Evolutionary conservation across 148 eudicot genomes (phyloP), one percentile per base, ranked within the genome.

Genomic region (Mesembryanthemum crystallinum): DNA sequence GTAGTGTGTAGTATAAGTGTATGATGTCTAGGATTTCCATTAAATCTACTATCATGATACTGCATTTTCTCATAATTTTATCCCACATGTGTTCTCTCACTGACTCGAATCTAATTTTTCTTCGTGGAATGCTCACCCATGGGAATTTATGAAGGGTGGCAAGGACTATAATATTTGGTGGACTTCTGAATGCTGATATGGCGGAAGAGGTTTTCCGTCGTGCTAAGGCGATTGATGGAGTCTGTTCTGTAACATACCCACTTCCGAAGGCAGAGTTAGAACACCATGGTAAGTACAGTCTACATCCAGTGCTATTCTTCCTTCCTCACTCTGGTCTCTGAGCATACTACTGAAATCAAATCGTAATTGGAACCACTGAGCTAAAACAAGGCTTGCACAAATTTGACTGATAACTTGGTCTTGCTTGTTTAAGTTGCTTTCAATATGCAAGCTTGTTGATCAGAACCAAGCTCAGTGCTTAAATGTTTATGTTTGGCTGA

Each of bases 111-210:
- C 7, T 72, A 75, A 49, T 21, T 42, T n/a, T 58, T 20, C 59
- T 63, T 59, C 58, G 14, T 73, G 65, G 32, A 77, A 33, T 59
- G 30, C 52, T 58, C 58, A 14, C 49, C 32, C 0, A 3, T 28
- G 74, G 58, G 37, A 54, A 61, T 69, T 15, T 73, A 42, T 78
- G 81, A 75, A 95, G 99, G 91, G 91, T 92, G 79, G 98, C 99
- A 77, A 86, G 91, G 89, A 96, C 99, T 54, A 93, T 92, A 33
- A 79, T 96, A 79, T 45, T 91, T 73, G 99, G 99, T 72, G 93
- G 94, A 54, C 79, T 96, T 74, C 71, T 77, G 70, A 85, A 81
- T 87, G 81, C 78, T 77, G 87, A 85, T 61, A 87, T 92, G 89
- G 94, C 90, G 27, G 90, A 87, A 68, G 87, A 86, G 76, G 98